phyloP scores from a whole-genome alignment of 345 rosid genomes.

The Litchi chinensis region DNA sequence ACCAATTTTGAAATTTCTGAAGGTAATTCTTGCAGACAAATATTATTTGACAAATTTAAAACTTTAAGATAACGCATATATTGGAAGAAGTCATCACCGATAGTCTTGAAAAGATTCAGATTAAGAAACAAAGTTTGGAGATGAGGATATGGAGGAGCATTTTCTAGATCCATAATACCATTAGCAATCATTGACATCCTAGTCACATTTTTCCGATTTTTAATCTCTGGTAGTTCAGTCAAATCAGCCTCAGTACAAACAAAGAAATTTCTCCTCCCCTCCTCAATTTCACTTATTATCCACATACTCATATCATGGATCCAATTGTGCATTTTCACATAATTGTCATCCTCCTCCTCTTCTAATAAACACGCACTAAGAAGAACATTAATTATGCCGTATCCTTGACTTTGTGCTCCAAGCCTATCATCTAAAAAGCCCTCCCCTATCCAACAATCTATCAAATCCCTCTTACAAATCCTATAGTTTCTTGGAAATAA shows the following conservation, averaged over 20 bases:
- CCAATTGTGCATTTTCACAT: constrained; percentile 13
- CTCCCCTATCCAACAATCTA: constrained; percentile 2
- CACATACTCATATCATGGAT: constrained; percentile 20
- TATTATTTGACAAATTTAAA: not conserved
- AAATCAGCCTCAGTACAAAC: not conserved
- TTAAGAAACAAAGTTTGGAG: constrained; percentile 14
- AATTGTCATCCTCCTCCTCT: not conserved
- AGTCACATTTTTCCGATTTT: not conserved
- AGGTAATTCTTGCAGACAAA: not conserved
- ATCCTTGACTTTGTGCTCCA: not conserved
- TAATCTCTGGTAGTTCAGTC: not conserved
- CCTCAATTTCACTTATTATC: not conserved
- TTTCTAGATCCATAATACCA: not conserved
- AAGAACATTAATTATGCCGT: constrained; percentile 3
- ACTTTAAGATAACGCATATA: not conserved
- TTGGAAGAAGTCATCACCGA: not conserved
- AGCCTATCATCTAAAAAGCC: not conserved
- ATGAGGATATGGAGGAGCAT: not conserved
- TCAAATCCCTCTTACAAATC: too few relatives aligned
- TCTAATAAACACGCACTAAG: not conserved
- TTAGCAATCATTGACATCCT: constrained; percentile 10
- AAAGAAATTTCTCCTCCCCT: not conserved
- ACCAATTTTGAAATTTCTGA: not conserved
- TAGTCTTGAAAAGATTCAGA: not conserved
- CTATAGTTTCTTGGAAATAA: not conserved